Evolutionary conservation across 169 alveolate species (phyloP), one percentile per base, ranked within the genome.

Genomic region (Ichthyophthirius multifiliis): DNA sequence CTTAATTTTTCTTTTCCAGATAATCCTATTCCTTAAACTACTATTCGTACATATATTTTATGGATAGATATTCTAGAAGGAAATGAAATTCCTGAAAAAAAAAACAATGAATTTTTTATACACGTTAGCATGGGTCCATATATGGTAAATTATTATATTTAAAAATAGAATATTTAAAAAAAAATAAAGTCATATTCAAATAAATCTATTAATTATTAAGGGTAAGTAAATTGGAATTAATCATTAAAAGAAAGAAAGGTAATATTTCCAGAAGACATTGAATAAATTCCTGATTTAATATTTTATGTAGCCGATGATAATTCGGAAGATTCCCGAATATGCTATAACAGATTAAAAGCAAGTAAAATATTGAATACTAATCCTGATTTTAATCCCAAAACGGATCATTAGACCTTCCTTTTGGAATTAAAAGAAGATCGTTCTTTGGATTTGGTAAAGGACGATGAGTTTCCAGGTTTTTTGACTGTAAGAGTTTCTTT

Each of bases 381-480:
- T 27, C 13, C 23, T 13, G 31, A 55, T 27, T 55, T 55, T 55
- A 39, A 55, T 55, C 71, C 71, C 9, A 39, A 55, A 2, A 3
- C 1, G 1, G 71, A 55, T 9, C 71, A 55, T 7, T 34, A 55
- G 31, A 55, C 71, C 31, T 4, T 55, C 1, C 31, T 81, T 12
- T 43, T 79, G 16, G 34, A 83, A 16, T 44, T 89, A 35, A 83
- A 79, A 37, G 94, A 89, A 76, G 94, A 89, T 48, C 65, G 80
- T 35, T 78, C 89, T 15, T 47, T 80, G 4, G 90, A 89, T 81
- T 62, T 81, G 9, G 41, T 89, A 15, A 78, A 77, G 31, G 94
- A 89, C 76, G 90, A 89, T 34, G 85, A 89, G 67, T 89, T 89
- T 62, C 94, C 94, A 16, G 94, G 94, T 9, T 82, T 83, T 37